Conservation (phyloP, 768 basidiomycete species). For the Termitomyces sp. region DNA sequence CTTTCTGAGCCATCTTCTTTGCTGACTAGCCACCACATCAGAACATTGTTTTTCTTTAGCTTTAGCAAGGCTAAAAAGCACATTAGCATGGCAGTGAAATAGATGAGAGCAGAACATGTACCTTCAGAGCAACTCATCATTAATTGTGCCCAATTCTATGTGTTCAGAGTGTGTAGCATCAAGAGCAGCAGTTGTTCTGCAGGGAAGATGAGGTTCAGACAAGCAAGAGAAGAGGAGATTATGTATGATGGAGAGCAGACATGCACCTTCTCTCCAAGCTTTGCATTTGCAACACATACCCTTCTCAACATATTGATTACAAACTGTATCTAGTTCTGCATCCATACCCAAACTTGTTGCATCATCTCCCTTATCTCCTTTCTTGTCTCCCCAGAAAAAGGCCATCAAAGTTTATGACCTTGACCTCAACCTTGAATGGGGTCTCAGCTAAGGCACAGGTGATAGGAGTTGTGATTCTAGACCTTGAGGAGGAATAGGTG, state of each 20-base stretch:
- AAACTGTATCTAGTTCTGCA: slow-evolving; percentile 9
- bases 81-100: background rate
- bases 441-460: background rate
- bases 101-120: background rate
- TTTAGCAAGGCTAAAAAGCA: background rate
- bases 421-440: slow-evolving; percentile 5
- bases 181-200: background rate
- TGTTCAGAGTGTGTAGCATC: background rate
- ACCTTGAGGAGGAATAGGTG: slow-evolving; percentile 7
- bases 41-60: background rate
- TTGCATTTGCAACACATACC: slow-evolving; percentile 8
- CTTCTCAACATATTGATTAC: slow-evolving; percentile 11
- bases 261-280: slow-evolving; percentile 13
- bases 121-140: background rate
- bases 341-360: background rate
- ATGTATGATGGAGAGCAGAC: background rate
- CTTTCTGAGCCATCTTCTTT: background rate
- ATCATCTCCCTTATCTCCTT: background rate
- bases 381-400: background rate
- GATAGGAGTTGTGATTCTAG: slow-evolving; percentile 10
- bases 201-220: no score
- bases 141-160: background rate
- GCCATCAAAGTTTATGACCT: slow-evolving; percentile 2
- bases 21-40: background rate
- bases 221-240: background rate